Base-by-base conservation (phyloP, 2,329 filamentous ascomycete genomes). In the Colletotrichum scovillei region DNA sequence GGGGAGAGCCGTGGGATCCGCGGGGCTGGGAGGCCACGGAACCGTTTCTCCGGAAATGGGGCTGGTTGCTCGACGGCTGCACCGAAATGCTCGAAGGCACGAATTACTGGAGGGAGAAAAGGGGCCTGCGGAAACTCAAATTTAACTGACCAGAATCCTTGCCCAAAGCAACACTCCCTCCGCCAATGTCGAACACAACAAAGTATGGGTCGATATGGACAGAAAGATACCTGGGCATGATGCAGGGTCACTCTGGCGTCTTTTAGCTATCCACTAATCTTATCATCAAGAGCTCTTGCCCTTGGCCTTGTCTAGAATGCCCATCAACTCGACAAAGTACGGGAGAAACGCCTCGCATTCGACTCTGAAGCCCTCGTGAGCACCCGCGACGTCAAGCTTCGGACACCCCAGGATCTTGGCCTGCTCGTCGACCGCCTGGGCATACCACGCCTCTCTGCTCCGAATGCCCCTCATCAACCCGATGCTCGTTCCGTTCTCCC, bases 1-100 rank as follows among this genome's bases (percentile, higher is more conserved):
- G 87, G 88, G 85, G 86, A 0, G 84, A 87, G 6, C 80, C 87
- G 0, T 85, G 82, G 79, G 81, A 88, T 46, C 68, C 80, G 2
- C 72, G 74, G 0, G 84, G 81, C 11, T 89, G 87, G 88, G 88
- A 89, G 74, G 79, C 85, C 1, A 87, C 82, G 0, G 80, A 82
- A 9, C 69, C 72, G 0, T 88, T 90, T 74, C 74, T 85, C 2
- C 78, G 78, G 53, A 88, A 87, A 74, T 89, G 86, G 85, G 80
- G 76, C 1, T 81, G 81, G 78, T 64, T 86, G 11, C 55, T 86
- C 0, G 74, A 74, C 1, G 84, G 81, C 0, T 86, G 84, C 64
- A 69, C 75, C 0, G 82, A 86, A 42, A 64, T 86, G 7, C 69
- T 85, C 7, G 75, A 80, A 19, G 78, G 80, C 24, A 84, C 82